Evolutionary conservation across 2,329 filamentous ascomycete genomes (phyloP).

Genomic region (Byssoonygena ceratinophila): DNA sequence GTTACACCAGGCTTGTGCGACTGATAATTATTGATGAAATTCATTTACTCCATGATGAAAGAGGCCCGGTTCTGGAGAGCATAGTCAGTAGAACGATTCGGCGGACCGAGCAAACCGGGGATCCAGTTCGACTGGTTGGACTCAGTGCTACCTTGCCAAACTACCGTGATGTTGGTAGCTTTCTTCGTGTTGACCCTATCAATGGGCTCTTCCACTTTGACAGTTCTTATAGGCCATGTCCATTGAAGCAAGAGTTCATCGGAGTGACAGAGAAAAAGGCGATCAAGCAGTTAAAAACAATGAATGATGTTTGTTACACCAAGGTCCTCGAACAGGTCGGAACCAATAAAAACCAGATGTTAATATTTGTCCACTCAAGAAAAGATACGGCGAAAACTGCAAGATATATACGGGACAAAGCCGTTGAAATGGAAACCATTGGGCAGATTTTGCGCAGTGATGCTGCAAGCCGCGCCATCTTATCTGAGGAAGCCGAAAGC

Average conservation of each 20-base stretch:
- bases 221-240: constrained; percentile 84
- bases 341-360: constrained; percentile 87
- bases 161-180: constrained; percentile 90
- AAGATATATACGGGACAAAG: constrained; percentile 90
- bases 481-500: constrained; percentile 71
- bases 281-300: constrained; percentile 96
- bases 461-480: constrained; percentile 77
- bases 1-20: constrained; percentile 93
- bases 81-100: constrained; percentile 92
- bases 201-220: constrained; percentile 96
- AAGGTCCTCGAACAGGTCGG: constrained; percentile 97
- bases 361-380: constrained; percentile 95
- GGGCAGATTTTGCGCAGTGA: constrained; percentile 90
- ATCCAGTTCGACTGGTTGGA: constrained; percentile 82
- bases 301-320: constrained; percentile 98
- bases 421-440: constrained; percentile 92
- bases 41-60: constrained; percentile 91
- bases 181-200: constrained; percentile 74
- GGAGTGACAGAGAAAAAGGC: constrained; percentile 96
- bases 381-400: constrained; percentile 98
- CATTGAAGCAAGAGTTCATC: constrained; percentile 91
- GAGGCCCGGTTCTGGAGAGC: constrained; percentile 91
- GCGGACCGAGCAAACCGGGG: constrained; percentile 84
- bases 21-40: constrained; percentile 97
- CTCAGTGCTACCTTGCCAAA: constrained; percentile 93